phyloP scores from a whole-genome alignment of 129 eudicot species.

The Flaveria sonorensis region DNA sequence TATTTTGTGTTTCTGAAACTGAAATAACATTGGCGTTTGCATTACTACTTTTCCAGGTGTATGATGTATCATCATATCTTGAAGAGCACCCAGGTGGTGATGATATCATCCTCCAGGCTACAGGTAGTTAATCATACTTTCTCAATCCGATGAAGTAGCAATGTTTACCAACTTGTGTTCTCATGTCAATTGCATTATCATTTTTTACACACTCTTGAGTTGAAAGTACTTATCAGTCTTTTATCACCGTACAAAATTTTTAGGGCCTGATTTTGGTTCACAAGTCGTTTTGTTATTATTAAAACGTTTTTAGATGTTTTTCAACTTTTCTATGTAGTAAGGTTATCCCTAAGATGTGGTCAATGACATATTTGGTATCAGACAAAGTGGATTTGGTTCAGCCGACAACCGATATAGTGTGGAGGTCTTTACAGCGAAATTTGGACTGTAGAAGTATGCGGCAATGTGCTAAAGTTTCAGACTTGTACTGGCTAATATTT shows the following conservation, averaged over 20 bases:
- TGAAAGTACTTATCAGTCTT: neutral
- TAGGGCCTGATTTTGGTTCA: constrained; percentile 13
- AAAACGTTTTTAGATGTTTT: neutral
- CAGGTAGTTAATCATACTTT: constrained; percentile 55
- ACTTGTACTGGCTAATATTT: no score
- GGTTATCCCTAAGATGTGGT: no score
- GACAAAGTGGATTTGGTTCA: no score
- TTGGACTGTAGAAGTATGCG: no score
- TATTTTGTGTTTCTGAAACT: constrained; percentile 24
- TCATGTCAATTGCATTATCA: neutral
- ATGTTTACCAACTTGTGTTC: neutral
- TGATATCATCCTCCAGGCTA: constrained; percentile 67
- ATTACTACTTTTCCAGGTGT: constrained; percentile 64
- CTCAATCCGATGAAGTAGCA: constrained; percentile 22
- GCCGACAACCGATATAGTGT: no score
- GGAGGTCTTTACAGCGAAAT: no score
- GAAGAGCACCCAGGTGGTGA: constrained; percentile 99
- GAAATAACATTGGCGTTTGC: constrained; percentile 22
- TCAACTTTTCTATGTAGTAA: no score
- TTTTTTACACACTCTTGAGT: neutral
- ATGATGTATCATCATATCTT: constrained; percentile 88
- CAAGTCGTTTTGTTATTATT: constrained; percentile 12
- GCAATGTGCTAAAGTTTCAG: no score
- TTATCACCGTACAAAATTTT: neutral
- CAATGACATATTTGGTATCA: no score